These are phyloP conservation scores for Fusarium subtropicale DNA, from an alignment of 2,329 filamentous ascomycete species.

Conservation along the genomic window DNA sequence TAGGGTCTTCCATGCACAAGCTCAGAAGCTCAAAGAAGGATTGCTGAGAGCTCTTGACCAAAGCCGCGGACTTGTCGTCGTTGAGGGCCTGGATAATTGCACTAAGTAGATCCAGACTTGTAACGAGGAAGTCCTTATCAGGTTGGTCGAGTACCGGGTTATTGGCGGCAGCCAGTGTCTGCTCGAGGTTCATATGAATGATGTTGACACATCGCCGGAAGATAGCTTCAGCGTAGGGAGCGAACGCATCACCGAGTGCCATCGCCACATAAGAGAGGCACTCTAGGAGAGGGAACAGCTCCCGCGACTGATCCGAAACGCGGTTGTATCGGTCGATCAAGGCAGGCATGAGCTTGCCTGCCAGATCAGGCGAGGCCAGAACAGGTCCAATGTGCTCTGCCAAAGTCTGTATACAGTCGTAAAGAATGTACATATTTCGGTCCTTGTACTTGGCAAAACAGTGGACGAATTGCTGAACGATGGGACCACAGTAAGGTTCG, in stretches of 20 bases:
- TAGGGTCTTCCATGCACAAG: constrained; percentile 91
- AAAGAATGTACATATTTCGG: constrained; percentile 98
- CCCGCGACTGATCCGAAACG: constrained; percentile 87
- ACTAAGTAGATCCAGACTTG: constrained; percentile 91
- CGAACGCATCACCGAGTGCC: constrained; percentile 83
- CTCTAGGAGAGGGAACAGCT: constrained; percentile 95
- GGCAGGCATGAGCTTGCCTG: constrained; percentile 90
- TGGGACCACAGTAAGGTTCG: constrained; percentile 87
- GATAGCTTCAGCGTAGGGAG: constrained; percentile 86
- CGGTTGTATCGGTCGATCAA: constrained; percentile 89
- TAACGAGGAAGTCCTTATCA: constrained; percentile 97
- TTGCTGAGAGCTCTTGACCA: constrained; percentile 80
- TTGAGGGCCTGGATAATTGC: constrained; percentile 92
- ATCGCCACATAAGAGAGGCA: constrained; percentile 94
- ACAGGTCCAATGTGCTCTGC: constrained; percentile 89
- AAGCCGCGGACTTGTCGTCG: constrained; percentile 75
- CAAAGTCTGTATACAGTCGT: constrained; percentile 97
- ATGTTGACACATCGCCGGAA: constrained; percentile 91
- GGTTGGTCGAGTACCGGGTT: constrained; percentile 79
- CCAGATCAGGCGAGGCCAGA: constrained; percentile 83
- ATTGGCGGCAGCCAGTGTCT: constrained; percentile 75
- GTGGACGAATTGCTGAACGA: constrained; percentile 89
- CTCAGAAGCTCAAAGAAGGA: constrained; percentile 90
- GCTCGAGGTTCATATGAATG: constrained; percentile 90
- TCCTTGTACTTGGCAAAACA: constrained; percentile 98